Evolutionary conservation across 1,284 basidiomycete genomes (phyloP), one percentile per base, ranked within the genome.

Genomic region (Mycena citricolor): DNA sequence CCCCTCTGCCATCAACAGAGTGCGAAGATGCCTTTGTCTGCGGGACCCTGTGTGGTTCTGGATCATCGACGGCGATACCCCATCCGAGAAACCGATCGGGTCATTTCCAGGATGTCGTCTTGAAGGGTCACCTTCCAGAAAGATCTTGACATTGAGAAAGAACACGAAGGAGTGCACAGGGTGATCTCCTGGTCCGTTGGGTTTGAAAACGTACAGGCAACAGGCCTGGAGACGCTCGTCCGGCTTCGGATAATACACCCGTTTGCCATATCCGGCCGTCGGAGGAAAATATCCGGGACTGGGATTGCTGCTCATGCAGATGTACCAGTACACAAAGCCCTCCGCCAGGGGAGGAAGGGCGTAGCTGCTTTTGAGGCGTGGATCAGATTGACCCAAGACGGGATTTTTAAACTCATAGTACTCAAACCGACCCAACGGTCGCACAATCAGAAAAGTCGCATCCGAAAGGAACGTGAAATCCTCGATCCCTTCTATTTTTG

Each of bases 381-480:
- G 69, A 12, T 51, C 32, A 12, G 56, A 60, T 5, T 51, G 52
- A n/a, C 42, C 35, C 8, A 52, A 48, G 5, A 61, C 55, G 5
- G 70, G 70, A 39, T 71, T 66, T 4, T 55, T 46, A 51, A 77
- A 76, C 2, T 62, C 65, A 52, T 72, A 76, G 8, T 76, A 67
- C 49, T 74, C 72, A 40, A 77, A 68, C 42, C 56, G 59, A 3
- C 73, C 74, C 20, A 60, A 60, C 4, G 71, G 70, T 4, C 66
- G 61, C 16, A 74, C 68, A 23, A 76, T 54, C 31, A 78, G 64
- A 42, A 76, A 73, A 0, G 68, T 62, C 21, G 67, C 59, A 19
- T 64, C 60, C 2, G 70, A 68, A 12, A 77, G 59, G 47, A 77
- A 74, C 1, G 67, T 70, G 40, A 77, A 77, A 45, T 79, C 76